Percentiles rank a stretch among this genome's conserved stretches.
These are phyloP conservation scores for Telopea speciosissima DNA, from an alignment of 177 flowering plant genomes.

Conservation along the genomic window DNA sequence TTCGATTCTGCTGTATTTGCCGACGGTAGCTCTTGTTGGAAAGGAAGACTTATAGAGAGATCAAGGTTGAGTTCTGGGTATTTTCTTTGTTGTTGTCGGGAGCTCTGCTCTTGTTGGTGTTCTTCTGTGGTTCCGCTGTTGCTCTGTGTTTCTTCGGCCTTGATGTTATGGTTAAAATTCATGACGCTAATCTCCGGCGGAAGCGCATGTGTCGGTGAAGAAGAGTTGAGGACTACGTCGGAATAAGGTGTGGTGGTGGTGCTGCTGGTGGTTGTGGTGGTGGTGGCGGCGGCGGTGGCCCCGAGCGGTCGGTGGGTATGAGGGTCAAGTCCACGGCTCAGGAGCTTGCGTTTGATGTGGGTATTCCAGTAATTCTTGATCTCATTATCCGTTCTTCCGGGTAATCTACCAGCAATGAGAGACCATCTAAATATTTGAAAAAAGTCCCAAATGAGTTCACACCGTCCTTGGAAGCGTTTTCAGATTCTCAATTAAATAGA, in stretches of 20 bases:
- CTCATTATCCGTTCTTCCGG: conserved; percentile 35
- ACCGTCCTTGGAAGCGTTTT: too few relatives aligned
- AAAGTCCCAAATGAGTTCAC: not conserved
- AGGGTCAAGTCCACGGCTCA: conserved; percentile 14
- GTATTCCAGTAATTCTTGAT: conserved; percentile 43
- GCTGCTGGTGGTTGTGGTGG: too few relatives aligned
- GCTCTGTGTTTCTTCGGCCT: conserved; percentile 12
- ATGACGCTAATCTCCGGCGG: not conserved
- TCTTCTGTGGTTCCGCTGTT: conserved; percentile 13
- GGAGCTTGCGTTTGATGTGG: conserved; percentile 13
- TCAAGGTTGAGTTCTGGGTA: conserved; percentile 29
- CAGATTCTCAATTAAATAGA: too few relatives aligned
- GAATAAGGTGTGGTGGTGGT: not conserved
- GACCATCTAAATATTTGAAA: conserved; percentile 10
- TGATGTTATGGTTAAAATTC: not conserved
- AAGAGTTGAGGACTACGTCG: not conserved
- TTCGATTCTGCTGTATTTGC: conserved; percentile 11
- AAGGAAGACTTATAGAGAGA: conserved; percentile 34
- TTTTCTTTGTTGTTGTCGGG: not conserved
- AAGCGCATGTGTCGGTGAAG: not conserved
- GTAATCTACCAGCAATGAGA: conserved; percentile 20
- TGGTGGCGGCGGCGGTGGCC: not conserved
- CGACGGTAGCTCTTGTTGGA: conserved; percentile 1
- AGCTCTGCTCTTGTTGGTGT: not conserved
- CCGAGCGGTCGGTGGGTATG: conserved; percentile 11